Base-by-base conservation (phyloP, 148 eudicot genomes). In the Euryodendron excelsum region DNA sequence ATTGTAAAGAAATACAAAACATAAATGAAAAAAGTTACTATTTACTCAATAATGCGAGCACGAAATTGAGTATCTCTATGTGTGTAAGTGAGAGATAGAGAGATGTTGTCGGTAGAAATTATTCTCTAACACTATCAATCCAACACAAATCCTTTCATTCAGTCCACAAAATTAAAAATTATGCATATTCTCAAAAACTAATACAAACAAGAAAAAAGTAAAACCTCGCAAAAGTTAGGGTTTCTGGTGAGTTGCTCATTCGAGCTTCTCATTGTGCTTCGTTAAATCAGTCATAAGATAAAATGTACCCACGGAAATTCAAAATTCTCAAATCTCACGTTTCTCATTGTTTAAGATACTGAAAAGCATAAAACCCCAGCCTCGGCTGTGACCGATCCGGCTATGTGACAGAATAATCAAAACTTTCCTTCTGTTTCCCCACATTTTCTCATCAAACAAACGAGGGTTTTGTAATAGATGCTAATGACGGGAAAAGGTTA, bases 381-480 rank as follows among this genome's bases (percentile, higher is more conserved):
- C 41, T 31, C 23, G n/a, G 41, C 69, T 31, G 45, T 41, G 45
- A 5, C 45, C 45, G 8, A 41, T 41, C 4, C 45, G 8, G 45
- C 45, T 41, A 41, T 41, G 45, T 41, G 45, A n/a, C n/a, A n/a
- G n/a, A n/a, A n/a, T n/a, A n/a, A n/a, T n/a, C n/a, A n/a, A n/a
- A n/a, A n/a, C 34, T 15, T 17, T 61, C 15, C 8, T 9, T n/a
- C 37, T 28, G 8, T 61, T 72, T 71, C 1, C 75, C 11, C 65
- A 21, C 76, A n/a, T 55, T 33, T 73, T 73, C 31, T 73, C 48
- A 23, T 48, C 30, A 41, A 74, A 21, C 23, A 17, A 44, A 61
- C 50, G 5, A 75, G 68, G 68, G 53, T 75, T 75, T 74, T 18
- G 58, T 36, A 74, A 61, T 30, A 62, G 41, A 23, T 30, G 45